Percentiles rank a stretch among this genome's conserved stretches.
Evolutionary conservation across 2,329 filamentous ascomycete genomes (phyloP).

Genomic region (Aspergillus fumigatiaffinis): DNA sequence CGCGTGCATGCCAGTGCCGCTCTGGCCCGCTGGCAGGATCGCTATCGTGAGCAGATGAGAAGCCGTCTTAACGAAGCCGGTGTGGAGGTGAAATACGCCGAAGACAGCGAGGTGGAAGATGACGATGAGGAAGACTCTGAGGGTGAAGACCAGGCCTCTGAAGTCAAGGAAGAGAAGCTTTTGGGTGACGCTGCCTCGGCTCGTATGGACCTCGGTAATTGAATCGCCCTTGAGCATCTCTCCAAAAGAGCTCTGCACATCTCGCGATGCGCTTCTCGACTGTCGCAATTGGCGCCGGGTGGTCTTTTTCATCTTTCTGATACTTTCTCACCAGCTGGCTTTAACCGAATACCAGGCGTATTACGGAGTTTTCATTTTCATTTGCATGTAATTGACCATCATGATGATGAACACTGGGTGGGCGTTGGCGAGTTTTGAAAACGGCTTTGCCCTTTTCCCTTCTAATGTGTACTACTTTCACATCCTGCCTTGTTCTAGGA

Average conservation of each 20-base stretch:
- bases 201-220: slow-evolving; percentile 37
- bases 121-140: slow-evolving; percentile 40
- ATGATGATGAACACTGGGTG: slow-evolving; percentile 21
- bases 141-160: slow-evolving; percentile 22
- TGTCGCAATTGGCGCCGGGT: neutral
- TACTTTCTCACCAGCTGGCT: neutral
- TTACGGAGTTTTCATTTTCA: slow-evolving; percentile 19
- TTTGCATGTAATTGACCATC: slow-evolving; percentile 28
- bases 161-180: slow-evolving; percentile 21
- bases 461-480: slow-evolving; percentile 23
- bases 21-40: slow-evolving; percentile 85
- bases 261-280: neutral
- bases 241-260: neutral
- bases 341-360: slow-evolving; percentile 23
- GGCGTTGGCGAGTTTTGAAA: slow-evolving; percentile 23
- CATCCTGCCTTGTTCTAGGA: slow-evolving; percentile 3
- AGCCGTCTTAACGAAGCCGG: slow-evolving; percentile 63
- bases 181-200: slow-evolving; percentile 29
- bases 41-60: slow-evolving; percentile 76
- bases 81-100: slow-evolving; percentile 73
- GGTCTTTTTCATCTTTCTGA: neutral
- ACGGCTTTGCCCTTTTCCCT: slow-evolving; percentile 21
- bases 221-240: slow-evolving; percentile 3
- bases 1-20: slow-evolving; percentile 87
- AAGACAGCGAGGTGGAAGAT: slow-evolving; percentile 62